Evolutionary conservation across 1,284 basidiomycete species (phyloP).

Genomic region (Tylopilus sp.): DNA sequence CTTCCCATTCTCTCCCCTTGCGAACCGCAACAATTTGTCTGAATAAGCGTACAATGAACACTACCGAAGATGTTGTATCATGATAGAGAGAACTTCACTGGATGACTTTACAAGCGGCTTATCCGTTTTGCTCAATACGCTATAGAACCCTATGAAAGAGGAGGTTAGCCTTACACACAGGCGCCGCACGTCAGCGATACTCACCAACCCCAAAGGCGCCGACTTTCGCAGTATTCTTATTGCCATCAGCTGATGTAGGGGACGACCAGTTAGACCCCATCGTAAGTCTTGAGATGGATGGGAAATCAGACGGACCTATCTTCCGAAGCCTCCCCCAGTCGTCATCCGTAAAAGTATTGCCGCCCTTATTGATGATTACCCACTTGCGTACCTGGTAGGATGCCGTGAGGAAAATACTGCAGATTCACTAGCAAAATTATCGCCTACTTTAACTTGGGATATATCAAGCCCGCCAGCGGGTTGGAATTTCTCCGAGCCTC

Average conservation of each 20-base stretch:
- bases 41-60: background rate
- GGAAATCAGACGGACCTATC: constrained; percentile 59
- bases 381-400: constrained; percentile 60
- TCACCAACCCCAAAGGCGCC: constrained; percentile 87
- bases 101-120: constrained; percentile 93
- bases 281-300: background rate
- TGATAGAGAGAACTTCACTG: constrained; percentile 47
- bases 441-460: constrained; percentile 4
- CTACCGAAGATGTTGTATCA: background rate
- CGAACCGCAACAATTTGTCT: constrained; percentile 61
- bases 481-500: constrained; percentile 50
- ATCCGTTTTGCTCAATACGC: constrained; percentile 86
- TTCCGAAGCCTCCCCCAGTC: constrained; percentile 92
- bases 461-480: constrained; percentile 5
- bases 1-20: constrained; percentile 75
- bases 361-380: constrained; percentile 78
- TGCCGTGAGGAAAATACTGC: background rate
- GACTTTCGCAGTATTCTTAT: constrained; percentile 86
- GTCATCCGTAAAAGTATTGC: constrained; percentile 79
- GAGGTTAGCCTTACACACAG: background rate
- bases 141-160: constrained; percentile 72
- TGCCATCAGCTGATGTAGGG: constrained; percentile 71
- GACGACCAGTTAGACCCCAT: constrained; percentile 8
- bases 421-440: background rate
- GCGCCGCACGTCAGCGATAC: constrained; percentile 32